These are phyloP conservation scores for Phytophthora macrochlamydospora DNA, from an alignment of 352 stramenopile genomes.

Conservation along the genomic window DNA sequence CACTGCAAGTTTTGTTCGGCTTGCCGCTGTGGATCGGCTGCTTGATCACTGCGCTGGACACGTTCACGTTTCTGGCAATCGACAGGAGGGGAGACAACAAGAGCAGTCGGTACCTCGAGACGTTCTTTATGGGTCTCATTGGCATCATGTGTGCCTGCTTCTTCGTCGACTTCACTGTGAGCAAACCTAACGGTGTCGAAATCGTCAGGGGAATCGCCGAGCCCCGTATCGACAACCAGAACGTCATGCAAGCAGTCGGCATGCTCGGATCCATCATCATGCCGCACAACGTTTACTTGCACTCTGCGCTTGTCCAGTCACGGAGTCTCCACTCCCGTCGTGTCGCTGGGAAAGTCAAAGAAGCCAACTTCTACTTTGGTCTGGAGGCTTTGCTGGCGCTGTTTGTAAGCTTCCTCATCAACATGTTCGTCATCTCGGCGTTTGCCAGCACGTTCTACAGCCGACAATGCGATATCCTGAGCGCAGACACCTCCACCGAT, in stretches of 20 bases:
- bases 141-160: slow-evolving; percentile 89
- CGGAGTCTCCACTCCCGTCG: slow-evolving; percentile 25
- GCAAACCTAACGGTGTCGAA: slow-evolving; percentile 63
- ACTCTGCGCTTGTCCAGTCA: slow-evolving; percentile 90
- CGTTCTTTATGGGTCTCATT: slow-evolving; percentile 91
- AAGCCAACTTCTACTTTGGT: slow-evolving; percentile 85
- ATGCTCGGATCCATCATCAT: slow-evolving; percentile 93
- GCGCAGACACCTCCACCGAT: slow-evolving; percentile 48
- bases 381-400: slow-evolving; percentile 88
- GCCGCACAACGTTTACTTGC: slow-evolving; percentile 96
- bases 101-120: slow-evolving; percentile 69
- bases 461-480: slow-evolving; percentile 48
- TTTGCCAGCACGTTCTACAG: slow-evolving; percentile 93
- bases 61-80: slow-evolving; percentile 91
- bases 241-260: slow-evolving; percentile 72
- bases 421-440: slow-evolving; percentile 89
- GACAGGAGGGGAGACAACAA: slow-evolving; percentile 58
- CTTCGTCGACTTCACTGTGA: slow-evolving; percentile 86
- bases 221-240: slow-evolving; percentile 66
- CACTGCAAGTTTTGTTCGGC: slow-evolving; percentile 77
- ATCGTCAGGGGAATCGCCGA: slow-evolving; percentile 82
- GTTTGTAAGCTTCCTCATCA: slow-evolving; percentile 92
- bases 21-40: slow-evolving; percentile 81
- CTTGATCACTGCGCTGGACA: slow-evolving; percentile 68
- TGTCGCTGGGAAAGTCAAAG: slow-evolving; percentile 21